phyloP scores from a whole-genome alignment of 179 eudicot species.

The Vitellaria paradoxa region DNA sequence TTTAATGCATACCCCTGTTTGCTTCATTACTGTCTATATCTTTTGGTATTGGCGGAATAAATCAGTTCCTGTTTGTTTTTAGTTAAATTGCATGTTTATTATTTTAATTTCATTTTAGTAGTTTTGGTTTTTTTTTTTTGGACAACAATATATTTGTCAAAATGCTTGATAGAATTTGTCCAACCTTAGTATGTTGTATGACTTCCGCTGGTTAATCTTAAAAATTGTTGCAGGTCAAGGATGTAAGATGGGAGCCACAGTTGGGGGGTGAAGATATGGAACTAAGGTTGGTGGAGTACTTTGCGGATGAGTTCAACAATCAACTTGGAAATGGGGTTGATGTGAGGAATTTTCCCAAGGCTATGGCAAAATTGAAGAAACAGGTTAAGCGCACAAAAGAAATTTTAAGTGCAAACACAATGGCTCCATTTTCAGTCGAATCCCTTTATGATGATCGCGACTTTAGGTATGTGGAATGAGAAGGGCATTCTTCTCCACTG shows the following conservation, averaged over 20 bases:
- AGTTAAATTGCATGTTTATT: not conserved
- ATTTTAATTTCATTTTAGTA: not conserved
- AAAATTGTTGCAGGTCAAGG: conserved; percentile 59
- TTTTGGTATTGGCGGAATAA: not conserved
- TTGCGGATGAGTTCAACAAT: conserved; percentile 86
- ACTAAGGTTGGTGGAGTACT: conserved; percentile 80
- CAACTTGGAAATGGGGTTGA: conserved; percentile 79
- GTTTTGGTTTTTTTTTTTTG: not conserved
- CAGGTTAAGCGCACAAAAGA: conserved; percentile 99
- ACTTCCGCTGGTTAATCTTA: not conserved
- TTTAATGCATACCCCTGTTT: not conserved
- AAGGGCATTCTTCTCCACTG: not conserved
- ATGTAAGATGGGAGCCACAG: conserved; percentile 89
- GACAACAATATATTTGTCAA: not conserved
- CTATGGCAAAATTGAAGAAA: conserved; percentile 98
- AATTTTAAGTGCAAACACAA: conserved; percentile 86
- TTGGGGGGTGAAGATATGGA: conserved; percentile 97
- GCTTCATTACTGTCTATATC: not conserved
- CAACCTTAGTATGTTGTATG: not conserved
- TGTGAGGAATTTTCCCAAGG: conserved; percentile 80
- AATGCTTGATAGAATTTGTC: not conserved
- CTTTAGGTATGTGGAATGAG: conserved; percentile 56
- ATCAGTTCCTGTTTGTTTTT: not conserved
- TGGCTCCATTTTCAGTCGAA: conserved; percentile 94
- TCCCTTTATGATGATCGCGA: conserved; percentile 91